Conservation (phyloP, 2,329 filamentous ascomycete genomes). For the Aspergillus glaucus region DNA sequence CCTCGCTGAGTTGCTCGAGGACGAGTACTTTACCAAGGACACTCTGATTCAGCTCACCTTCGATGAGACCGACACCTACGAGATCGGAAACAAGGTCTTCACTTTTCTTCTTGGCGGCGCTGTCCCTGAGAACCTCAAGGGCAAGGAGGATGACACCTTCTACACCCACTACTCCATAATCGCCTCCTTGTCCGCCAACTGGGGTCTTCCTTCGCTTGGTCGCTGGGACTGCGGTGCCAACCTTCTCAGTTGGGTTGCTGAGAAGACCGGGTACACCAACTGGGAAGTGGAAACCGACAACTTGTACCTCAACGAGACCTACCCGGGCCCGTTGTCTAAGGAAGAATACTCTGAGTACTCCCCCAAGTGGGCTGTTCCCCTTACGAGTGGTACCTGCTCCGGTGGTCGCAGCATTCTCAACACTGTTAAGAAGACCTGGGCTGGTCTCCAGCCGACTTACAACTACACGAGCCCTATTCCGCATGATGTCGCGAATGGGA, state of each 20-base stretch:
- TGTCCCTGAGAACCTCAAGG: slow-evolving; percentile 55
- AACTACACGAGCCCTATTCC: slow-evolving; percentile 30
- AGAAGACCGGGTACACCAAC: slow-evolving; percentile 52
- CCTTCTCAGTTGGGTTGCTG: slow-evolving; percentile 56
- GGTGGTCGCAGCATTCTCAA: slow-evolving; percentile 29
- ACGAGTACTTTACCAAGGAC: slow-evolving; percentile 67
- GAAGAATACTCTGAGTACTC: slow-evolving; percentile 19
- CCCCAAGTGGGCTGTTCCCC: slow-evolving; percentile 24
- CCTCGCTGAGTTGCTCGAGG: slow-evolving; percentile 61
- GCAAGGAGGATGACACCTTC: slow-evolving; percentile 62
- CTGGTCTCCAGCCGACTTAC: slow-evolving; percentile 19
- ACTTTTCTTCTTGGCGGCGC: slow-evolving; percentile 70
- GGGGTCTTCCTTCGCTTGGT: slow-evolving; percentile 62
- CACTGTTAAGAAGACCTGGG: slow-evolving; percentile 26
- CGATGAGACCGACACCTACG: slow-evolving; percentile 71
- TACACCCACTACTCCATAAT: slow-evolving; percentile 71
- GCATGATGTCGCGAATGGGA: slow-evolving; percentile 15
- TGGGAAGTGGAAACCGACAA: slow-evolving; percentile 34
- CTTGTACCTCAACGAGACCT: slow-evolving; percentile 50
- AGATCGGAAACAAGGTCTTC: slow-evolving; percentile 61
- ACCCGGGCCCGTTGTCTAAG: slow-evolving; percentile 41
- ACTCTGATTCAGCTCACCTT: slow-evolving; percentile 78
- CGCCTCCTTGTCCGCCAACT: slow-evolving; percentile 63
- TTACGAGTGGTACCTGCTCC: slow-evolving; percentile 28
- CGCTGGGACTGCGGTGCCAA: slow-evolving; percentile 69